Percentiles rank a stretch among this genome's conserved stretches.
Evolutionary conservation across 306 rosid species (phyloP).

Genomic region (cucumber (Cucumis sativus)): Cucumber_9930_V3 NC_026656.2:22555501-22556000

Average conservation of each 20-base stretch:
- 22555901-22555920: slow-evolving; percentile 94
- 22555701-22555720: slow-evolving; percentile 70
- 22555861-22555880: neutral
- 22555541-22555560: slow-evolving; percentile 1
- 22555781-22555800: slow-evolving; percentile 9
- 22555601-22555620: slow-evolving; percentile 17
- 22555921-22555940: slow-evolving; percentile 60
- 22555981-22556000: slow-evolving; percentile 65
- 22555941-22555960: slow-evolving; percentile 82
- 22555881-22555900: slow-evolving; percentile 8
- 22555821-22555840: neutral
- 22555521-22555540: neutral
- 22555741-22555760: slow-evolving; percentile 37
- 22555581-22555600: slow-evolving; percentile 5
- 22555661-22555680: slow-evolving; percentile 65
- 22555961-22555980: slow-evolving; percentile 79
- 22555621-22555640: slow-evolving; percentile 40
- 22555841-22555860: slow-evolving; percentile 7
- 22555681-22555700: slow-evolving; percentile 34
- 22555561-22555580: slow-evolving; percentile 2
- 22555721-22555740: slow-evolving; percentile 44
- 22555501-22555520: neutral
- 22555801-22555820: slow-evolving; percentile 6
- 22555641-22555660: slow-evolving; percentile 22
- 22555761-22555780: slow-evolving; percentile 6